A percentile compares a stretch with the other conserved stretches of the same genome.
Evolutionary conservation across 2,329 filamentous ascomycete genomes (phyloP).

Genomic region (Xylariaceae sp.): DNA sequence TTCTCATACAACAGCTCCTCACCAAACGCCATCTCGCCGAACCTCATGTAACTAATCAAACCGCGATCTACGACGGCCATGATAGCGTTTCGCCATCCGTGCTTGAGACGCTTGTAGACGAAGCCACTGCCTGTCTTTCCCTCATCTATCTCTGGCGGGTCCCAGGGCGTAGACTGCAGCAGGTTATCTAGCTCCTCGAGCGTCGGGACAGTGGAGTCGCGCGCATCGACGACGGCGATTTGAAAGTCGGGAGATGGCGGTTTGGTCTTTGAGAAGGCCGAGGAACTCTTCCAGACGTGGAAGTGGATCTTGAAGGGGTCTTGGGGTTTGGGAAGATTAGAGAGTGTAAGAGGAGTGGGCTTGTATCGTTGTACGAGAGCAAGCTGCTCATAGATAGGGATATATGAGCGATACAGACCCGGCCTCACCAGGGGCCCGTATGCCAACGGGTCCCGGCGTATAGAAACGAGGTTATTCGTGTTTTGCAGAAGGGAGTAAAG

Average conservation of each 20-base stretch:
- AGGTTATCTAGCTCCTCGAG: slow-evolving; percentile 65
- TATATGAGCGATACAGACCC: slow-evolving; percentile 61
- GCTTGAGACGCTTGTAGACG: slow-evolving; percentile 73
- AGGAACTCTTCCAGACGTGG: slow-evolving; percentile 72
- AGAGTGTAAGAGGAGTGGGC: slow-evolving; percentile 36
- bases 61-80: slow-evolving; percentile 87
- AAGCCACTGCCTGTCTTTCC: slow-evolving; percentile 39
- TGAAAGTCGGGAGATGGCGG: slow-evolving; percentile 78
- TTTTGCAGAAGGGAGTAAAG: slow-evolving; percentile 43
- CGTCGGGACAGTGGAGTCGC: slow-evolving; percentile 65
- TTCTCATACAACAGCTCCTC: slow-evolving; percentile 66
- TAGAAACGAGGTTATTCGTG: slow-evolving; percentile 12
- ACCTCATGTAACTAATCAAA: slow-evolving; percentile 77
- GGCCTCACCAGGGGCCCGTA: slow-evolving; percentile 56
- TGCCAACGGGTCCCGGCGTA: slow-evolving; percentile 28
- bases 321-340: slow-evolving; percentile 23
- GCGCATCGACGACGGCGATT: slow-evolving; percentile 74
- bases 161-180: slow-evolving; percentile 66
- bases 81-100: slow-evolving; percentile 78
- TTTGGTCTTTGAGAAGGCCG: slow-evolving; percentile 69
- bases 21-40: slow-evolving; percentile 75
- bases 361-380: slow-evolving; percentile 68
- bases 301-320: slow-evolving; percentile 69
- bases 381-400: slow-evolving; percentile 70
- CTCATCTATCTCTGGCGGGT: slow-evolving; percentile 48